Evolutionary conservation across 495 filamentous ascomycete genomes (phyloP).

Genomic region (Chlorociboria aeruginascens): DNA sequence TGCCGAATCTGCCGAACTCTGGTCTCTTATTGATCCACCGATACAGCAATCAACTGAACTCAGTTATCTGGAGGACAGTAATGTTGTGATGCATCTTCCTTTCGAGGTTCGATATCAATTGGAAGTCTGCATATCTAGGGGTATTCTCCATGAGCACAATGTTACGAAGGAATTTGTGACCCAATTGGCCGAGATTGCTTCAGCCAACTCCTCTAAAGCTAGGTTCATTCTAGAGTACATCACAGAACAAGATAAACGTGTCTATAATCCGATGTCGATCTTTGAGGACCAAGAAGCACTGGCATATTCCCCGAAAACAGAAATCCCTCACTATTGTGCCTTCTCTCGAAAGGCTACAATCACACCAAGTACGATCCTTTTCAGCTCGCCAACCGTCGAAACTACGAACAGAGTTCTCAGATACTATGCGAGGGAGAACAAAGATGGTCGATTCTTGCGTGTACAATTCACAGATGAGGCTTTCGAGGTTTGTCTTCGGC

Average conservation of each 20-base stretch:
- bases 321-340: slow-evolving; percentile 59
- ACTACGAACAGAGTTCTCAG: slow-evolving; percentile 81
- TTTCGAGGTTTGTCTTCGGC: slow-evolving; percentile 27
- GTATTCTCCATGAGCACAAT: slow-evolving; percentile 67
- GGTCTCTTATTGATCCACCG: slow-evolving; percentile 12
- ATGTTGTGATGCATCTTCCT: slow-evolving; percentile 29
- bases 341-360: slow-evolving; percentile 62
- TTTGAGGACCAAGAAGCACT: slow-evolving; percentile 41
- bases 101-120: slow-evolving; percentile 81
- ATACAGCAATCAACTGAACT: slow-evolving; percentile 2
- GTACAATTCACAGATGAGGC: slow-evolving; percentile 85
- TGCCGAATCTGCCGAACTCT: slow-evolving; percentile 3
- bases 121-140: slow-evolving; percentile 78
- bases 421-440: slow-evolving; percentile 44
- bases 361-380: slow-evolving; percentile 74
- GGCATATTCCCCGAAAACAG: slow-evolving; percentile 34
- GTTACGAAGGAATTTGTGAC: slow-evolving; percentile 53
- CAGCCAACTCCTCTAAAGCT: slow-evolving; percentile 26
- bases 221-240: slow-evolving; percentile 50
- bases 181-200: slow-evolving; percentile 38
- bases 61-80: slow-evolving; percentile 33
- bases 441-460: slow-evolving; percentile 73
- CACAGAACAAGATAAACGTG: slow-evolving; percentile 41
- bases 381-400: slow-evolving; percentile 65
- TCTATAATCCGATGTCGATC: slow-evolving; percentile 63